Evolutionary conservation across 257 asterid species (phyloP).

Genomic region (Leptodermis oblonga): DNA sequence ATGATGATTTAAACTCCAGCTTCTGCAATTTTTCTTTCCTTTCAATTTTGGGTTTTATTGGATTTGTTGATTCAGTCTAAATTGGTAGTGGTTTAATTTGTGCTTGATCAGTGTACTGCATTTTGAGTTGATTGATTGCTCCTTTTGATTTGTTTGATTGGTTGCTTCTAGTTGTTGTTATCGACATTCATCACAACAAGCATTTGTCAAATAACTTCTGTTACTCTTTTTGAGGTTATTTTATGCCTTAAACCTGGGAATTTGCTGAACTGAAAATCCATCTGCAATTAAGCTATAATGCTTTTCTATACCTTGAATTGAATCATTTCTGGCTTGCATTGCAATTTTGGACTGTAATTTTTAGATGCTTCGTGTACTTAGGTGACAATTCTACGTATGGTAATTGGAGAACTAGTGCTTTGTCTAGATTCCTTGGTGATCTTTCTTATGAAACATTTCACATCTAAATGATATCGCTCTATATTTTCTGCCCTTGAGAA

Average conservation of each 20-base stretch:
- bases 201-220: background rate
- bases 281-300: background rate
- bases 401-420: background rate
- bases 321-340: background rate
- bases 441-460: background rate
- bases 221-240: background rate
- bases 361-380: background rate
- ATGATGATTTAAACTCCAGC: background rate
- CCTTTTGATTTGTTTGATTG: background rate
- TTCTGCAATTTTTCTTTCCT: background rate
- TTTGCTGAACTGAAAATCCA: background rate
- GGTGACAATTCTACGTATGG: too few species aligned
- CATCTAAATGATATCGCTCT: background rate
- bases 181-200: background rate
- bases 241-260: background rate
- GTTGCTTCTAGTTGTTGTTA: background rate
- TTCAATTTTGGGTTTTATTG: background rate
- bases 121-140: background rate
- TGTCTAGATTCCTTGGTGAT: background rate
- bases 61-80: background rate
- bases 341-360: background rate
- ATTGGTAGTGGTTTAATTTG: background rate
- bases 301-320: background rate
- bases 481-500: background rate
- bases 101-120: background rate